Evolutionary conservation across 2,329 filamentous ascomycete genomes (phyloP).

Genomic region (Xylogone sp.): DNA sequence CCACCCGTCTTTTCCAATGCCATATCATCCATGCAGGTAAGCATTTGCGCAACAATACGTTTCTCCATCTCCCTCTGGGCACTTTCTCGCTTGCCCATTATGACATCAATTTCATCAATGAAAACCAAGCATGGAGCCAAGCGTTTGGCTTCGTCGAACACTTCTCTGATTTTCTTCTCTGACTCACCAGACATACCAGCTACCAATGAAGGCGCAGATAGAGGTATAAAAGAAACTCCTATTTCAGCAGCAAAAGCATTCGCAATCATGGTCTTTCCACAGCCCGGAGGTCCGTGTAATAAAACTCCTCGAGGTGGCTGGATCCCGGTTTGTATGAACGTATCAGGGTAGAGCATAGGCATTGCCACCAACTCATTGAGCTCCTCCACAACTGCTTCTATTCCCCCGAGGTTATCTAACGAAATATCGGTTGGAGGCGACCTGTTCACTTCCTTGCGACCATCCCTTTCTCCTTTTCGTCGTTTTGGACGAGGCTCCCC

Average conservation of each 20-base stretch:
- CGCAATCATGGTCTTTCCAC: slow-evolving; percentile 81
- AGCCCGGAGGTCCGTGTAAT: slow-evolving; percentile 79
- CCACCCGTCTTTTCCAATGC: slow-evolving; percentile 66
- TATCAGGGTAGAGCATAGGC: slow-evolving; percentile 65
- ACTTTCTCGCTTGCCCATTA: slow-evolving; percentile 80
- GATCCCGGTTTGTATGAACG: slow-evolving; percentile 62
- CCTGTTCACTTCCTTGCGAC: slow-evolving; percentile 51
- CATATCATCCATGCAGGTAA: slow-evolving; percentile 83
- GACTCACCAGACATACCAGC: slow-evolving; percentile 88
- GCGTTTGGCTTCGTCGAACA: slow-evolving; percentile 83
- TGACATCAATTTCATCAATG: slow-evolving; percentile 88
- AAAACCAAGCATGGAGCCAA: slow-evolving; percentile 88
- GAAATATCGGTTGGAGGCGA: slow-evolving; percentile 64
- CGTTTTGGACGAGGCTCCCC: slow-evolving; percentile 66
- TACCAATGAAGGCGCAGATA: slow-evolving; percentile 78
- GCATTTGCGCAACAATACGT: slow-evolving; percentile 76
- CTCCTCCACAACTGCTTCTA: slow-evolving; percentile 67
- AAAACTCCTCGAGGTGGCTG: slow-evolving; percentile 72
- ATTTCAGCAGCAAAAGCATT: slow-evolving; percentile 74
- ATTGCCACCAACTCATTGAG: slow-evolving; percentile 69
- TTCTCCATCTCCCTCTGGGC: slow-evolving; percentile 87
- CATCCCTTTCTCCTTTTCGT: slow-evolving; percentile 48
- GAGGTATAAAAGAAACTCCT: slow-evolving; percentile 73
- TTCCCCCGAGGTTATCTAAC: slow-evolving; percentile 70
- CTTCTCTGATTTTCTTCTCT: slow-evolving; percentile 78